Percentiles rank a stretch among this genome's conserved stretches.
Conservation (phyloP, 345 rosid species). For the Kandelia obovata region DNA sequence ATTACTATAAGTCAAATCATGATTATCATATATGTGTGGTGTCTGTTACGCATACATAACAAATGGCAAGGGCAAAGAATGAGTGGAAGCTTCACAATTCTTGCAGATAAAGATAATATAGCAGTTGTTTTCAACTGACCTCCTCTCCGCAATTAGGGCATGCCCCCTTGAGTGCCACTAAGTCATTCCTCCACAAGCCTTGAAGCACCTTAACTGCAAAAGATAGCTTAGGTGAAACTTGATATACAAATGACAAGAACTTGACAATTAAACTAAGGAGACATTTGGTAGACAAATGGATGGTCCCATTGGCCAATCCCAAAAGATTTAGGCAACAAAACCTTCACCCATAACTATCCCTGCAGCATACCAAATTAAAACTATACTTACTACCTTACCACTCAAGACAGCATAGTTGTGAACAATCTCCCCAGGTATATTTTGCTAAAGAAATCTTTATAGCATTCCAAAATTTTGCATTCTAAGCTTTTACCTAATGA, state of each 20-base stretch:
- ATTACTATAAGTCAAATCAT: background rate
- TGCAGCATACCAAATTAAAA: no score
- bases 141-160: constrained; percentile 98
- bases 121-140: constrained; percentile 41
- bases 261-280: background rate
- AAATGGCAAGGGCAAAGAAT: constrained; percentile 5
- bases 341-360: no score
- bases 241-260: background rate
- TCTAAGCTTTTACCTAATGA: no score
- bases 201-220: constrained; percentile 69
- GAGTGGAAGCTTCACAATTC: constrained; percentile 4
- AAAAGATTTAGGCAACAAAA: no score
- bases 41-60: background rate
- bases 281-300: no score
- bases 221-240: background rate
- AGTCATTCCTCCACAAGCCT: constrained; percentile 88
- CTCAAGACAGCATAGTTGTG: no score
- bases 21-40: background rate
- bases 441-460: no score
- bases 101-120: background rate
- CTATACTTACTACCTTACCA: no score
- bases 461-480: no score
- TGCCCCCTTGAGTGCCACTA: constrained; percentile 81
- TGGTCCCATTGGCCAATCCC: no score
- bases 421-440: no score